A percentile compares a stretch with the other conserved stretches of the same genome.
phyloP scores from a whole-genome alignment of 176 grass and related monocot species.

The Carex pumila region DNA sequence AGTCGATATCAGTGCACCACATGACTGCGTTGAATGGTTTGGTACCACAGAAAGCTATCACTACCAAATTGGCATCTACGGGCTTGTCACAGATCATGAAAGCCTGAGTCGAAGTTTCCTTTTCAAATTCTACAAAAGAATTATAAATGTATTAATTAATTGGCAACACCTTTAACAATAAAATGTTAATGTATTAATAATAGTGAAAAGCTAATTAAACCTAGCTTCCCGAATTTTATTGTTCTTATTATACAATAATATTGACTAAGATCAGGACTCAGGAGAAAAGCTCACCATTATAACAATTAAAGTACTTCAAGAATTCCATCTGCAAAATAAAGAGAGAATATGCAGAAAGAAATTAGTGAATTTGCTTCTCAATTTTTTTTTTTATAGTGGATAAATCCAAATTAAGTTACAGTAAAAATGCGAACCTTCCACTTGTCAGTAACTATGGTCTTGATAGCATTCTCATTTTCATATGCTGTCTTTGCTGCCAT shows the following conservation, averaged over 20 bases:
- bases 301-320: slow-evolving; percentile 25
- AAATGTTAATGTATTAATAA: neutral
- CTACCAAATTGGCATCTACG: slow-evolving; percentile 21
- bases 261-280: no score
- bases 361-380: neutral
- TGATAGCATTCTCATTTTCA: no score
- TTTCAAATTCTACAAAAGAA: slow-evolving; percentile 17
- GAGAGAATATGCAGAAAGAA: neutral
- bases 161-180: no score
- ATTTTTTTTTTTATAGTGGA: no score
- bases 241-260: no score
- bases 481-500: no score
- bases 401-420: no score
- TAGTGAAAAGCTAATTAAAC: neutral
- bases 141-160: neutral
- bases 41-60: slow-evolving; percentile 30
- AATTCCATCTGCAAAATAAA: slow-evolving; percentile 31
- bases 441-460: no score
- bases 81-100: slow-evolving; percentile 42
- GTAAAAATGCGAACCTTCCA: no score
- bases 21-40: slow-evolving; percentile 28
- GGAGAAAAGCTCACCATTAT: slow-evolving; percentile 15
- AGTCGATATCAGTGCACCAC: slow-evolving; percentile 27
- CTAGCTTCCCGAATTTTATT: no score
- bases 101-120: slow-evolving; percentile 17